Evolutionary conservation across 768 basidiomycete species (phyloP).

Genomic region (Mycena filopes): DNA sequence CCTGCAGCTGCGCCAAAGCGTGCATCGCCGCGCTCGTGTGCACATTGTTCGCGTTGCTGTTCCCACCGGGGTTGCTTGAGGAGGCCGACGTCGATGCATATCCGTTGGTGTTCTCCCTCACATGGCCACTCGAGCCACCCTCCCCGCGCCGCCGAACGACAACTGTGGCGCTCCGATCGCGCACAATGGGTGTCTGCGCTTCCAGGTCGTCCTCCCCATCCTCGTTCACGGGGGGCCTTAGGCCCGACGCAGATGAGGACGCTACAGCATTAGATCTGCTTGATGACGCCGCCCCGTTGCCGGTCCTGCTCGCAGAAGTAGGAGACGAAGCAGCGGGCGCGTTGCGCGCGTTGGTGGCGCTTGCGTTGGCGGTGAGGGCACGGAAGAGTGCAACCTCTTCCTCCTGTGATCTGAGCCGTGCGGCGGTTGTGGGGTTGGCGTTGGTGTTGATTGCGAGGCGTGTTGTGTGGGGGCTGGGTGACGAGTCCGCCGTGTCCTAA

Average conservation of each 20-base stretch:
- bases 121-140: conserved; percentile 11
- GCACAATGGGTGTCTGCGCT: conserved; percentile 25
- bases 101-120: conserved; percentile 14
- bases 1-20: conserved; percentile 12
- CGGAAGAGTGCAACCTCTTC: conserved; percentile 4
- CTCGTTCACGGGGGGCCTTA: background rate
- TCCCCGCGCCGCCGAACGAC: conserved; percentile 27
- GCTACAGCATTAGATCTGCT: background rate
- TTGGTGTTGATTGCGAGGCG: conserved; percentile 27
- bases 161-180: conserved; percentile 34
- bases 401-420: background rate
- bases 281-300: background rate
- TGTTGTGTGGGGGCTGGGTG: conserved; percentile 2
- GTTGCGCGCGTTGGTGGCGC: background rate
- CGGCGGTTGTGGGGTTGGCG: background rate
- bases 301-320: background rate
- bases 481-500: background rate
- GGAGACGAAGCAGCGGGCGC: background rate
- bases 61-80: background rate
- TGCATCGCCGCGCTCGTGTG: conserved; percentile 19
- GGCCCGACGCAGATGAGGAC: background rate
- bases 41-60: background rate
- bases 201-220: conserved; percentile 22
- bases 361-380: background rate
- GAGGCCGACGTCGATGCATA: background rate